phyloP scores from a whole-genome alignment of 2,329 filamentous ascomycete species.

The Mariannaea elegans region DNA sequence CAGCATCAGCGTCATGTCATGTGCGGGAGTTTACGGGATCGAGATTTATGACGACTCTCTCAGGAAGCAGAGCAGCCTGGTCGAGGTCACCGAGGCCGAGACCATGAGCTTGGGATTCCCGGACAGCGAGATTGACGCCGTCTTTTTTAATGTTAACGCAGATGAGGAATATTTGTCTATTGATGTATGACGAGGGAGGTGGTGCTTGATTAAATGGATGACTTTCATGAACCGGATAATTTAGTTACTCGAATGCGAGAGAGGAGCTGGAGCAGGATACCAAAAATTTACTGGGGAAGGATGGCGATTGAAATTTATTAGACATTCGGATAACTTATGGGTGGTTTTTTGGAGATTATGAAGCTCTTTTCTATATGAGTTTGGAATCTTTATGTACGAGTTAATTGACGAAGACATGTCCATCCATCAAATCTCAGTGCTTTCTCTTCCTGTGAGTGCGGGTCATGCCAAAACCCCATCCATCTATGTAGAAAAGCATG shows the following conservation, averaged over 20 bases:
- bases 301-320: slow-evolving; percentile 3
- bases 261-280: neutral
- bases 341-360: no score
- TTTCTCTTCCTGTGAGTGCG: slow-evolving; percentile 35
- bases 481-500: slow-evolving; percentile 33
- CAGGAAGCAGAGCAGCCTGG: slow-evolving; percentile 5
- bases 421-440: slow-evolving; percentile 25
- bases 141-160: slow-evolving; percentile 26
- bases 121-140: slow-evolving; percentile 18
- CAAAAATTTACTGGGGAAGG: slow-evolving; percentile 1
- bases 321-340: neutral
- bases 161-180: slow-evolving; percentile 23
- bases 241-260: no score
- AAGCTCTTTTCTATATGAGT: no score
- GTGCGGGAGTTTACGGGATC: slow-evolving; percentile 12
- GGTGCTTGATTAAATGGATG: neutral
- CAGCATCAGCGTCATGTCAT: slow-evolving; percentile 7
- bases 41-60: slow-evolving; percentile 8
- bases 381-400: no score
- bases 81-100: slow-evolving; percentile 1
- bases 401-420: no score
- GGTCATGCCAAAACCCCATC: slow-evolving; percentile 39
- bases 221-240: neutral
- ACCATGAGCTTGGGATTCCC: slow-evolving; percentile 17
- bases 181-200: slow-evolving; percentile 5